Conservation (phyloP, 441 rosid genomes). For the Gossypium lobatum region DNA sequence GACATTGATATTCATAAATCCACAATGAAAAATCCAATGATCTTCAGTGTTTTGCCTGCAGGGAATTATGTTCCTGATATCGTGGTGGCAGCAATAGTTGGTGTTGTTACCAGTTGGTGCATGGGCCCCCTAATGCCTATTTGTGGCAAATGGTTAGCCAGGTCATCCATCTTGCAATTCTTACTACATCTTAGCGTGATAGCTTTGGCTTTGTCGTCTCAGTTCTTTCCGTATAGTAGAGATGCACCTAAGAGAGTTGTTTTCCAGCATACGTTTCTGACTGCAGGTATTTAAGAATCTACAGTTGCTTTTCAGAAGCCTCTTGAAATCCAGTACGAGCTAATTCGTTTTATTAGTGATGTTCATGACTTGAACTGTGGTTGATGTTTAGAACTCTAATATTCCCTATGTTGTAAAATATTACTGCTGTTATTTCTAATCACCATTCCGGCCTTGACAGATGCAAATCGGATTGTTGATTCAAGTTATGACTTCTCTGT, state of each 20-base stretch:
- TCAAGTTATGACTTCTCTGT: constrained; percentile 71
- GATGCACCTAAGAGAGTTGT: constrained; percentile 90
- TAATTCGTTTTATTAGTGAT: not conserved
- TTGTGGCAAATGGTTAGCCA: constrained; percentile 73
- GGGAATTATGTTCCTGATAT: constrained; percentile 73
- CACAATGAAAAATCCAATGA: not conserved
- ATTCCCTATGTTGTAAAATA: not conserved
- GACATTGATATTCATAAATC: not conserved
- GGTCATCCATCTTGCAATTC: constrained; percentile 64
- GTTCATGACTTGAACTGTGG: not conserved
- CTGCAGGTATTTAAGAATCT: constrained; percentile 48
- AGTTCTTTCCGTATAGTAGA: constrained; percentile 82
- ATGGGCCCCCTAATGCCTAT: constrained; percentile 80
- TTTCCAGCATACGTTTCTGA: constrained; percentile 70
- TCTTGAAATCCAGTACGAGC: not conserved
- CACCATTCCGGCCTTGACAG: constrained; percentile 35
- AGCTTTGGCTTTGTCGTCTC: constrained; percentile 83
- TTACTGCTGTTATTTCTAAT: not conserved
- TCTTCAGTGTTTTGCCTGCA: constrained; percentile 34
- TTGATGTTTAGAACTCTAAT: constrained; percentile 11
- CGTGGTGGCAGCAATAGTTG: constrained; percentile 63
- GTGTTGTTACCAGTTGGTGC: constrained; percentile 70
- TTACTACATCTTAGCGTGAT: constrained; percentile 63
- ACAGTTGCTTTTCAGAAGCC: not conserved
- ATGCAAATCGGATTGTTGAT: constrained; percentile 46